These are phyloP conservation scores for Cyberlindnera xylosilytica DNA, from an alignment of 805 yeast species.

Conservation along the genomic window DNA sequence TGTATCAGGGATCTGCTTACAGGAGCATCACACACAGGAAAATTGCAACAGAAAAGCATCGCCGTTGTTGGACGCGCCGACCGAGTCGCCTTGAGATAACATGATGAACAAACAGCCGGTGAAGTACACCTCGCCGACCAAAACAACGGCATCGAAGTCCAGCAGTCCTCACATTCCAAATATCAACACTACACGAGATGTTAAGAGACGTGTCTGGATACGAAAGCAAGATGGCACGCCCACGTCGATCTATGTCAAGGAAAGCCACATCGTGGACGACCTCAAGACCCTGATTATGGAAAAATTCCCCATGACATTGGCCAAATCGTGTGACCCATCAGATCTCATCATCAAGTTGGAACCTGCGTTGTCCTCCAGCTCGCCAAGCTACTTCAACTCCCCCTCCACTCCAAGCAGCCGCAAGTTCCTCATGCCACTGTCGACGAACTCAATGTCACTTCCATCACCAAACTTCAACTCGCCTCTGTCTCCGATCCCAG, in stretches of 20 bases:
- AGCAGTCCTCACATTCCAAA: slow-evolving; percentile 14
- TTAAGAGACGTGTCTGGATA: slow-evolving; percentile 52
- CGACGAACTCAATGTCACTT: neutral
- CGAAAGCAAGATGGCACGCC: slow-evolving; percentile 51
- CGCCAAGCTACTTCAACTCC: slow-evolving; percentile 10
- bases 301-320: slow-evolving; percentile 68
- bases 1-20: too few species aligned
- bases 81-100: too few species aligned
- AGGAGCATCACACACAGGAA: too few species aligned
- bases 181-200: slow-evolving; percentile 16
- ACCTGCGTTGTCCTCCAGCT: slow-evolving; percentile 4
- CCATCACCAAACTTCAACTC: slow-evolving; percentile 15
- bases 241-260: slow-evolving; percentile 62
- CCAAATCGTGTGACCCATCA: slow-evolving; percentile 63
- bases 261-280: slow-evolving; percentile 75
- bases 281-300: slow-evolving; percentile 60
- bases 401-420: slow-evolving; percentile 14
- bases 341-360: slow-evolving; percentile 43
- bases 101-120: slow-evolving; percentile 9
- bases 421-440: slow-evolving; percentile 6
- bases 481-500: slow-evolving; percentile 26
- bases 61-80: too few species aligned
- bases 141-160: slow-evolving; percentile 4
- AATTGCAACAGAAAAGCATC: too few species aligned
- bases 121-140: slow-evolving; percentile 18